phyloP scores from a whole-genome alignment of 2,329 filamentous ascomycete species.

The Talaromyces funiculosus region DNA sequence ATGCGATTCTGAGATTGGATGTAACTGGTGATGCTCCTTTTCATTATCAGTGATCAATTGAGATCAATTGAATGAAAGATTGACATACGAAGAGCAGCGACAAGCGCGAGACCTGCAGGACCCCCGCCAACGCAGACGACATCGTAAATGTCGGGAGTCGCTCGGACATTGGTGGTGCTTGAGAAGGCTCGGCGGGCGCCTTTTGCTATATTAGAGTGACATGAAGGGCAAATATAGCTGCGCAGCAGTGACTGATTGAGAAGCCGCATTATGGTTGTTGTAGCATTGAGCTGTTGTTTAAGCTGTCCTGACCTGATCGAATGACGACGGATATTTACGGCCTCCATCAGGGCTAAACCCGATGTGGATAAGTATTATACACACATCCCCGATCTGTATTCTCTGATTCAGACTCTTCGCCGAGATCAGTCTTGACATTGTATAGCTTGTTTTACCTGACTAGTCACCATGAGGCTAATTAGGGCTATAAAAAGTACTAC shows the following conservation, averaged over 20 bases:
- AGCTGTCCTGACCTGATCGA: neutral
- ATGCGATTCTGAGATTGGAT: slow-evolving; percentile 71
- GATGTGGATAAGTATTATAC: neutral
- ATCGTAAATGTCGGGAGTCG: slow-evolving; percentile 72
- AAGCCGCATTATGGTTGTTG: slow-evolving; percentile 26
- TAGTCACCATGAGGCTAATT: no score
- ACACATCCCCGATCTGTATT: neutral
- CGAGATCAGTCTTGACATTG: neutral
- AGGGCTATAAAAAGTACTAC: no score
- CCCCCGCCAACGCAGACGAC: slow-evolving; percentile 88
- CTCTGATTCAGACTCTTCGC: neutral
- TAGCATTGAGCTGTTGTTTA: neutral
- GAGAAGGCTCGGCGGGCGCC: slow-evolving; percentile 27
- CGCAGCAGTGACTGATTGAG: slow-evolving; percentile 28
- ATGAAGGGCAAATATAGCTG: slow-evolving; percentile 39
- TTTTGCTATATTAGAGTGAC: slow-evolving; percentile 24
- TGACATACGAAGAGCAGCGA: slow-evolving; percentile 66
- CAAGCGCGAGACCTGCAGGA: slow-evolving; percentile 77
- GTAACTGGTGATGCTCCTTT: slow-evolving; percentile 72
- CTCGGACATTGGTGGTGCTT: slow-evolving; percentile 29
- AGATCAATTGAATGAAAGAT: neutral
- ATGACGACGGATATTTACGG: neutral
- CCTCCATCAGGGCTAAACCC: neutral
- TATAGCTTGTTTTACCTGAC: neutral
- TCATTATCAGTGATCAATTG: neutral